Base-by-base conservation (phyloP, 306 rosid species). In the Vigna mungo region DNA sequence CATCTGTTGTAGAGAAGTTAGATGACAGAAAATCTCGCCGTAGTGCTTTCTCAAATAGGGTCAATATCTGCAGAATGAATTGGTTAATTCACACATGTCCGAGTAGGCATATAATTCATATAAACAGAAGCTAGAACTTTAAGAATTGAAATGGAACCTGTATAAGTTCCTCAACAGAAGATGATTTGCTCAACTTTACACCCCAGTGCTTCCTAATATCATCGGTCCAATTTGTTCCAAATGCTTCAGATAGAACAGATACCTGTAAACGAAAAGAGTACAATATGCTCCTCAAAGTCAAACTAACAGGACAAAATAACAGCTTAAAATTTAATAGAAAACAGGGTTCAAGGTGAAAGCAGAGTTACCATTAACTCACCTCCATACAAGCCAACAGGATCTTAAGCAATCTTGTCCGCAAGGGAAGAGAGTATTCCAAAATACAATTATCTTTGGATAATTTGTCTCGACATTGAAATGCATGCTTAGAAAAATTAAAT, bases 241-340 rank as follows among this genome's bases (percentile, higher is more conserved):
- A 88, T 75, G 98, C 93, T 85, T 96, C 98, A 43, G 78, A 87
- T 18, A 96, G 94, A 72, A 87, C 87, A 63, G 91, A 90, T 60
- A 74, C 96, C 99, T 96, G 89, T 72, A 83, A 82, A 77, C 60
- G 83, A 72, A 69, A 62, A 59, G 13, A 59, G 51, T 56, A 71
- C 71, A 82, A 48, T 44, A 64, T 49, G 60, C 41, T 62, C 43
- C 25, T 66, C 23, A n/a, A 43, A 54, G 63, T 65, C 70, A 53
- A 62, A 61, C 46, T 58, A 25, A 15, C 43, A 62, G 74, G 39
- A 23, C 47, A 55, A 23, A 59, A 58, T 51, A 63, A 52, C 73
- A 77, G 71, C 17, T 41, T 20, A 16, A 79, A 80, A 20, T 71
- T 47, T 32, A 55, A 25, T 30, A 75, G 37, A 77, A 41, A 34